Base-by-base conservation (phyloP, 73 alveolate genomes). In the Symbiodinium pilosum region DNA sequence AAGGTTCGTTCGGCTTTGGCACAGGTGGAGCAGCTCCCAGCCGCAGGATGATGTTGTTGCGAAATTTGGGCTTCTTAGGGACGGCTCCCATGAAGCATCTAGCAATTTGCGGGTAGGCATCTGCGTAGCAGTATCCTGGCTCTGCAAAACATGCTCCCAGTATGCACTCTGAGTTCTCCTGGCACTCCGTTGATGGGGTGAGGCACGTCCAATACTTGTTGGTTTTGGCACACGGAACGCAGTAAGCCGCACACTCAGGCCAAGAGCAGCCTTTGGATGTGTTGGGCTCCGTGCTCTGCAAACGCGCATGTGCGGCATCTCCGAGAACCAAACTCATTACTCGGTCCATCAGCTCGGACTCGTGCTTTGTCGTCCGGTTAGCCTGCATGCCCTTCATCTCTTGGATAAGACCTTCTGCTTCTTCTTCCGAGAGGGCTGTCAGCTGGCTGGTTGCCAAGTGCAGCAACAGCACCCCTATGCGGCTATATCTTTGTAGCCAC, bases 61-160 rank as follows among this genome's bases (percentile, higher is more conserved):
- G 44, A 9, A 88, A 88, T 11, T 34, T 41, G 47, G 51, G 87
- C 75, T 64, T 36, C 32, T 52, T 11, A 36, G 56, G 56, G 21
- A 40, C 12, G 2, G 87, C 87, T 30, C 95, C 95, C 95, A 88
- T 88, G 54, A n/a, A 88, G 47, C 95, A 88, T 86, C 86, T 88
- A 8, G 88, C 88, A 2, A 16, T 21, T 71, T 91, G 97, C 30
- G 97, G 97, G 36, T 69, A 91, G 1, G 97, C 97, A 91, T 91
- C 97, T 8, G 97, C 97, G 32, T 91, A 91, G 97, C 97, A 91
- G 36, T 69, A 91, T 7, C 97, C 97, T 69, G 95, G 95, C 43
- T 64, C 86, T 12, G 95, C 95, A 68, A 88, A 88, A 87, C 95
- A 88, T 16, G 95, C 95, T 11, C 95, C 95, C 95, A 88, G 28